phyloP scores from a whole-genome alignment of 2,329 filamentous ascomycete genomes.

The Zymoseptoria pseudotritici region DNA sequence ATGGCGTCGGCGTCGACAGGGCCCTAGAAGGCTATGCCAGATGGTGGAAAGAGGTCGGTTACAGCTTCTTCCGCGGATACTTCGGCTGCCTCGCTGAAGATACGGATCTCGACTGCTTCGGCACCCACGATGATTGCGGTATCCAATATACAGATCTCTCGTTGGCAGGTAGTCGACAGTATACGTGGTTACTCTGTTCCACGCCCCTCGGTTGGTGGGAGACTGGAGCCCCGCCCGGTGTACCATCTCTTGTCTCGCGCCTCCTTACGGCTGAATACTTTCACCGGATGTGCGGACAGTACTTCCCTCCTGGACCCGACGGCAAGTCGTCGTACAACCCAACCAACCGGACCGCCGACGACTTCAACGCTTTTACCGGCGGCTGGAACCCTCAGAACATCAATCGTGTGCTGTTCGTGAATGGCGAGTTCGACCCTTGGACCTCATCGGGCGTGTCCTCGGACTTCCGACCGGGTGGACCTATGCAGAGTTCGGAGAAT shows the following conservation, averaged over 20 bases:
- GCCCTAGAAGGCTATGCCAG: slow-evolving; percentile 50
- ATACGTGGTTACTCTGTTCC: slow-evolving; percentile 56
- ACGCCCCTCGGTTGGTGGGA: slow-evolving; percentile 54
- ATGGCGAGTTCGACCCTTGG: not conserved
- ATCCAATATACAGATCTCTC: slow-evolving; percentile 45
- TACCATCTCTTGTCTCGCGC: slow-evolving; percentile 45
- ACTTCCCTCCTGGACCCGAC: slow-evolving; percentile 45
- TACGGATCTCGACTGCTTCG: slow-evolving; percentile 43
- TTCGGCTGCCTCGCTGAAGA: slow-evolving; percentile 40
- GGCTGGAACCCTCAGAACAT: slow-evolving; percentile 40
- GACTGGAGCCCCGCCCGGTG: slow-evolving; percentile 42
- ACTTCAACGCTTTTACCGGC: slow-evolving; percentile 47
- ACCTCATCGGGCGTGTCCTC: not conserved
- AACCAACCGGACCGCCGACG: slow-evolving; percentile 38
- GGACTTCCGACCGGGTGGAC: not conserved
- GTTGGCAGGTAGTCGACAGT: slow-evolving; percentile 45
- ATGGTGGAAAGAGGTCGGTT: slow-evolving; percentile 41
- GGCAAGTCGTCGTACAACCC: slow-evolving; percentile 37
- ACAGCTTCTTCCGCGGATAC: slow-evolving; percentile 21
- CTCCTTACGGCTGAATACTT: slow-evolving; percentile 46
- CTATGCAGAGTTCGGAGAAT: not conserved
- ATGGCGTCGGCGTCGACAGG: slow-evolving; percentile 46
- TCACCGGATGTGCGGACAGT: slow-evolving; percentile 48
- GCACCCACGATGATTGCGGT: slow-evolving; percentile 45
- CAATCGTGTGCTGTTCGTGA: not conserved